Evolutionary conservation across 768 basidiomycete genomes (phyloP), one percentile per base, ranked within the genome.

Genomic region (Kwoniella botswanensis): DNA sequence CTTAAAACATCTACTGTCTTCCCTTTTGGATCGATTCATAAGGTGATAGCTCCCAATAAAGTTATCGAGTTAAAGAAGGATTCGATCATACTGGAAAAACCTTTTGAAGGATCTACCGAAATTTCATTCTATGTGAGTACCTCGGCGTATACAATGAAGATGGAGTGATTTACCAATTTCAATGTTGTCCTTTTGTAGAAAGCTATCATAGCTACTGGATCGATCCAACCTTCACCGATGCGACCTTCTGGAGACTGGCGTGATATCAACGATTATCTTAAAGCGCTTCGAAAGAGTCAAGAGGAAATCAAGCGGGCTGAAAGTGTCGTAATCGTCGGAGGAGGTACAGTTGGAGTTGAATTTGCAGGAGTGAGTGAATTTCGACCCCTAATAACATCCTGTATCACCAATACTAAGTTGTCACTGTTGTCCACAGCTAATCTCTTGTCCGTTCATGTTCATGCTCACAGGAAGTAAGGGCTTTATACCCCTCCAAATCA

Each of bases 261-360:
- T 17, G 50, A 15, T 67, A 35, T 35, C 13, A 18, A 29, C 10
- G 70, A 74, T 4, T 70, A 61, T 59, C 54, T 65, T n/a, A 50
- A 62, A 1, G 15, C 52, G 1, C 58, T 79, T 2, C n/a, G 18
- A 15, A 80, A 84, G n/a, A 86, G 86, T 68, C 90, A 90, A 75
- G 78, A 79, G 46, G 79, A 76, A 4, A 84, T 91, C 61, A 83
- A 86, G 64, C 80, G 78, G 1, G 86, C 89, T 0, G 82, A 81
- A 1, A 87, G 85, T 53, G 85, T 92, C 3, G 86, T 91, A 5
- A 86, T 92, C 13, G 87, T 91, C 1, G 91, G 91, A 1, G 91
- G 90, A 11, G 91, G 91, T 0, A 89, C 91, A 0, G 86, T 91
- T 11, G 91, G 91, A 3, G 88, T 91, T 29, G 81, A 82, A 66